Base-by-base conservation (phyloP, 2,329 filamentous ascomycete genomes). In the Scedosporium dehoogii region DNA sequence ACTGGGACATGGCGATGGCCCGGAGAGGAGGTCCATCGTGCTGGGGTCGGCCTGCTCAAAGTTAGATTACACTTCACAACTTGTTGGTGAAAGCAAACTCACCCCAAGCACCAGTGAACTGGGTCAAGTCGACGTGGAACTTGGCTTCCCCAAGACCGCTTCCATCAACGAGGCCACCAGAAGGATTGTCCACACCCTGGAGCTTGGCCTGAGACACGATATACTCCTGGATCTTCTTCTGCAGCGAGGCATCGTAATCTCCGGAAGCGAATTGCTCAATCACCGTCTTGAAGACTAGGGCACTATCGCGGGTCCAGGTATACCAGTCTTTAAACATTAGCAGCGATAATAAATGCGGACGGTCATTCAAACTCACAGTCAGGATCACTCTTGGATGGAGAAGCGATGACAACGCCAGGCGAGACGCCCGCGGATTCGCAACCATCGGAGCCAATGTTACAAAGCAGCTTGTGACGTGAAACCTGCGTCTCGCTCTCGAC, bases 1-100 rank as follows among this genome's bases (percentile, higher is more conserved):
- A 94, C 0, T 79, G 79, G 61, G 89, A 87, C 69, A 94, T 73
- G 2, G 90, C 84, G 56, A 85, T 90, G 1, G 89, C 90, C 59
- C 91, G 82, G 46, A 94, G 81, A 23, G 90, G 85, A 25, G 91
- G 90, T 0, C 90, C 90, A 73, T 94, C 90, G 51, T 88, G 81
- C 73, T 94, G 90, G 12, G 90, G 90, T 21, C 90, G 84, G 29
- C 89, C 76, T 77, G 60, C 0, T n/a, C 3, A 9, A 21, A 42
- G 14, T 56, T n/a, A 7, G 38, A 46, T 68, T 29, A 70, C 58
- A n/a, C 12, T 55, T 14, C 3, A 38, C 18, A 41, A 18, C 33
- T 38, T 2, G 14, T 12, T 2, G 4, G 33, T 6, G 18, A 16
- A n/a, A 25, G 21, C 44, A 12, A 6, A 61, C 71, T 62, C 64